Base-by-base conservation (phyloP, 257 asterid species). In the Plantago major region DNA sequence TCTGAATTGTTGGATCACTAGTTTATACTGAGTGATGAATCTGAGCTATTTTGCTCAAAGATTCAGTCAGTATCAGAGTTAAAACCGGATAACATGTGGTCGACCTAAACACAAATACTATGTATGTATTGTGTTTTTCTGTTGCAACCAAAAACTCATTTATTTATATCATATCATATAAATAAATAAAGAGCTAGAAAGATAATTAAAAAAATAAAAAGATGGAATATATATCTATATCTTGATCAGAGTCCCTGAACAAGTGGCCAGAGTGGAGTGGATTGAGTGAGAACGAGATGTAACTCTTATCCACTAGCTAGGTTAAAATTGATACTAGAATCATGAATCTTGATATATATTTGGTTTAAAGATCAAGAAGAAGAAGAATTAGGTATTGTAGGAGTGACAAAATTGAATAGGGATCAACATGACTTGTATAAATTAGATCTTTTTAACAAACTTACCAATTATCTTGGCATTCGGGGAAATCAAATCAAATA, bases 301-400 rank as follows among this genome's bases (percentile, higher is more conserved):
- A 55, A 65, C 64, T 38, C 67, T 64, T 64, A 70, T 70, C 74
- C 74, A 57, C 38, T 56, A 42, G 19, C 11, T 52, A 14, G 14
- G 28, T n/a, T 53, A 48, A 46, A 15, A 46, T 12, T 10, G 19
- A 9, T 7, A 51, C 12, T 48, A 48, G 18, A 12, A n/a, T n/a
- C 10, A 15, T 1, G 15, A 9, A 33, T 33, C 40, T 33, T 2
- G 26, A 33, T 33, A 33, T 33, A 33, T 33, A 7, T 33, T 33
- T 33, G 26, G 26, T 7, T 33, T 33, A 0, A 33, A 33, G 40
- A 33, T 1, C 5, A 33, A 33, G 40, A 33, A 33, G 40, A 33
- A 33, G 40, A 33, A 33, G 40, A 33, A 33, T 7, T 33, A 33
- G 40, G 40, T 33, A 33, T 33, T 33, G 40, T 33, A 30, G 40